A percentile compares a stretch with the other conserved stretches of the same genome.
Conservation (phyloP, 495 filamentous ascomycete species). For the Usnea hakonensis region DNA sequence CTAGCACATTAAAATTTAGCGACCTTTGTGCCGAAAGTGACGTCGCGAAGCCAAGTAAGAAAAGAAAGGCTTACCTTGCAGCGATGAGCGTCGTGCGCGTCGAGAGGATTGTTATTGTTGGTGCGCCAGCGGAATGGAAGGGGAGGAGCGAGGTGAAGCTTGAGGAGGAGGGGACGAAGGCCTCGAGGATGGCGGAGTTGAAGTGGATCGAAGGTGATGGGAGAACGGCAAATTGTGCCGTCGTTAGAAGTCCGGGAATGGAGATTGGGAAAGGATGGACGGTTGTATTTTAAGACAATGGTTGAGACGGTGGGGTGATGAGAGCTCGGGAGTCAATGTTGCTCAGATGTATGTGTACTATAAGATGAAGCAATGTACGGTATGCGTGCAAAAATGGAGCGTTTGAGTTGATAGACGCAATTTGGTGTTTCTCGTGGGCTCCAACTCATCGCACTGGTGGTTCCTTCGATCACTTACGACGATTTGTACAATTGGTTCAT, state of each 20-base stretch:
- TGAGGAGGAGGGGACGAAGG: constrained; percentile 58
- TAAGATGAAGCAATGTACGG: not conserved
- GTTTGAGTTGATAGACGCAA: not conserved
- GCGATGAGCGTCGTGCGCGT: constrained; percentile 67
- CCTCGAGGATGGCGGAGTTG: constrained; percentile 46
- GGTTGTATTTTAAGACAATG: constrained; percentile 49
- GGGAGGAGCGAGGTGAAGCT: constrained; percentile 59
- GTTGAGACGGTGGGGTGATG: not conserved
- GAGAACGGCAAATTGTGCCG: constrained; percentile 66
- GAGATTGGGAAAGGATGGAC: constrained; percentile 75
- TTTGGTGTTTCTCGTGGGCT: not conserved
- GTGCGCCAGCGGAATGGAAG: constrained; percentile 66
- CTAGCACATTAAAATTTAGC: constrained; percentile 41
- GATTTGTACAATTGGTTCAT: not conserved
- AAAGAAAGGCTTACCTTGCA: constrained; percentile 67
- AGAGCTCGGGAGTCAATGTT: not conserved
- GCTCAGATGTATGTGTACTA: not conserved
- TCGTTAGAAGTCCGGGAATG: constrained; percentile 71
- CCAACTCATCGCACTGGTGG: not conserved
- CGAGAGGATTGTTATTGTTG: constrained; percentile 75
- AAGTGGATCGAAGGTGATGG: constrained; percentile 51
- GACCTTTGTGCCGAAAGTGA: constrained; percentile 44
- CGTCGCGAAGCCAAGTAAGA: constrained; percentile 46
- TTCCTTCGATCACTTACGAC: not conserved
- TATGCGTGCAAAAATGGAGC: not conserved